Conservation (phyloP, 1,284 basidiomycete genomes). For the Psilocybe mexicana region DNA sequence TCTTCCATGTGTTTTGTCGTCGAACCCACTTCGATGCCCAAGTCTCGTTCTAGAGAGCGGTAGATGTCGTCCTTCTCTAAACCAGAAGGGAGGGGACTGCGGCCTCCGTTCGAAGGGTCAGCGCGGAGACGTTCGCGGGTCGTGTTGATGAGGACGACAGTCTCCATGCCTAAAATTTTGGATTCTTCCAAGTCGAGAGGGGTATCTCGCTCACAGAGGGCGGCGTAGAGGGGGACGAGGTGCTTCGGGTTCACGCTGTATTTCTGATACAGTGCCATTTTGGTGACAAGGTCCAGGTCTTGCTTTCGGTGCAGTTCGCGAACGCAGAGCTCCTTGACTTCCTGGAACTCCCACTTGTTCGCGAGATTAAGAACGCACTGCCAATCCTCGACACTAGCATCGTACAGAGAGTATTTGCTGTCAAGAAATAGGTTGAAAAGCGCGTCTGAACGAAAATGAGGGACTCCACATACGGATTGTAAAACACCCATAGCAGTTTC, state of each 20-base stretch:
- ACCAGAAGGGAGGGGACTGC: slow-evolving; percentile 28
- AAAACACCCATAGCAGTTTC: slow-evolving; percentile 61
- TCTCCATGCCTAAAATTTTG: slow-evolving; percentile 42
- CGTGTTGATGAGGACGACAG: slow-evolving; percentile 22
- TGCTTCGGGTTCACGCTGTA: slow-evolving; percentile 25
- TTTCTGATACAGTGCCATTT: slow-evolving; percentile 45
- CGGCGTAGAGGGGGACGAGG: slow-evolving; percentile 27
- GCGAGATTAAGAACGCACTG: slow-evolving; percentile 45
- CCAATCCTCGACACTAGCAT: slow-evolving; percentile 45
- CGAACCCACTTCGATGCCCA: slow-evolving; percentile 18
- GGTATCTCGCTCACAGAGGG: slow-evolving; percentile 34
- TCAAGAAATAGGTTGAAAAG: neutral
- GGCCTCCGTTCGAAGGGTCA: slow-evolving; percentile 29
- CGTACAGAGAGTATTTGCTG: slow-evolving; percentile 57
- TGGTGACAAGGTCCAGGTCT: slow-evolving; percentile 38
- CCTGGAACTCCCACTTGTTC: slow-evolving; percentile 44
- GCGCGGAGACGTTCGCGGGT: slow-evolving; percentile 44
- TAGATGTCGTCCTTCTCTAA: slow-evolving; percentile 26
- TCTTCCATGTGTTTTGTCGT: slow-evolving; percentile 14
- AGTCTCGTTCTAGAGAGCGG: slow-evolving; percentile 14
- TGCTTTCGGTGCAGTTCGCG: slow-evolving; percentile 44
- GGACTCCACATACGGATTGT: slow-evolving; percentile 56
- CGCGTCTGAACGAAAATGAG: neutral
- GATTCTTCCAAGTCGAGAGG: slow-evolving; percentile 44
- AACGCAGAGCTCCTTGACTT: slow-evolving; percentile 45